phyloP scores from a whole-genome alignment of 441 rosid species.

The Eutrema salsugineum region DNA sequence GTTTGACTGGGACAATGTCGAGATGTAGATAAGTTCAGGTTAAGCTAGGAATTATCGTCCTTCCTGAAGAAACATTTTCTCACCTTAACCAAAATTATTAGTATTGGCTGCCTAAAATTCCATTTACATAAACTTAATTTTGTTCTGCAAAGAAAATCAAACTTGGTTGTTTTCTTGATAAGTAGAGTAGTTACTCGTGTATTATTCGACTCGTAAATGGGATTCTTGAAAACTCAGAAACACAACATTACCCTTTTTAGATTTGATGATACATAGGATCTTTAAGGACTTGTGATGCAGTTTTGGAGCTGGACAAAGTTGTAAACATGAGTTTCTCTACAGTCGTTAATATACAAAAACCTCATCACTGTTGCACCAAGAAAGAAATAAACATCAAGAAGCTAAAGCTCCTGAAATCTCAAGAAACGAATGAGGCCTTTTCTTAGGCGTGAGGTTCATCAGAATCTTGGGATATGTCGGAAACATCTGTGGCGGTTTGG shows the following conservation, averaged over 20 bases:
- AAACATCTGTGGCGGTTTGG: conserved; percentile 28
- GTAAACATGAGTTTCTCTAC: conserved; percentile 5
- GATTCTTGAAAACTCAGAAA: not conserved
- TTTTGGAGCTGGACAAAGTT: not conserved
- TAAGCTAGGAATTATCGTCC: conserved; percentile 16
- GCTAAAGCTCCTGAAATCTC: not conserved
- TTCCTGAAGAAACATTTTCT: conserved; percentile 3
- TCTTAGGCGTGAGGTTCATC: not conserved
- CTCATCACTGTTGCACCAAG: not conserved
- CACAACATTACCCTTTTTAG: not conserved
- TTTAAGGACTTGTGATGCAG: not conserved
- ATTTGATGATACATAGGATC: not conserved
- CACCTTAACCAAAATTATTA: conserved; percentile 15
- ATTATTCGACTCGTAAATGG: not conserved
- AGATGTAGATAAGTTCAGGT: conserved; percentile 40
- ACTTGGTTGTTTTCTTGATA: conserved; percentile 7
- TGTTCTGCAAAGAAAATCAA: conserved; percentile 9
- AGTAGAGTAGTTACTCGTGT: conserved; percentile 1
- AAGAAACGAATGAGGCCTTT: not conserved
- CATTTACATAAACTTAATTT: not conserved
- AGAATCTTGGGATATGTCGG: conserved; percentile 36
- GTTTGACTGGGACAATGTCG: conserved; percentile 74
- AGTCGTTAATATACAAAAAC: conserved; percentile 16
- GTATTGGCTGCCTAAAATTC: not conserved
- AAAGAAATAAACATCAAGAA: conserved; percentile 9